Evolutionary conservation across 257 asterid species (phyloP), one percentile per base, ranked within the genome.

Genomic region (Paraleonurus japonicus): DNA sequence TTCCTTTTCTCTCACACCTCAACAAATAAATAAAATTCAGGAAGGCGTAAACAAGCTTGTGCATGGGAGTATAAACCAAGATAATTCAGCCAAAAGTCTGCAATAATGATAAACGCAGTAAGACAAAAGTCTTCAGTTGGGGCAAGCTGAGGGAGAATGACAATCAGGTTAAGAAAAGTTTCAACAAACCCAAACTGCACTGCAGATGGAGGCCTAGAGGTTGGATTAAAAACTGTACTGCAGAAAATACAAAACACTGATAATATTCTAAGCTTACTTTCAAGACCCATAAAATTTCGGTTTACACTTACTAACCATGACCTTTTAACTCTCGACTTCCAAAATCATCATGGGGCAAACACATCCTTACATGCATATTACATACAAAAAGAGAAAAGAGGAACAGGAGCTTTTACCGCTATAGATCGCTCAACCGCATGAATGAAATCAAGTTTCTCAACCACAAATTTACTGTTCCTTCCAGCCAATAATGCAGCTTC

Each of bases 401-500:
- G 26, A 37, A 45, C 59, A 51, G 71, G 32, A 61, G n/a, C 19
- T 67, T 73, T 74, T 85, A 85, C 99, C 86, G 99, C 99, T 66
- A 95, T 89, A 26, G 99, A 95, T 70, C 99, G 88, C 85, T 95
- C 99, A 61, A 95, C 99, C 39, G 99, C 98, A 15, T 88, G 90
- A 76, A 89, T 85, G 80, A 95, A 95, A 81, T 95, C 99, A 79
- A 73, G 59, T 84, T 82, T 92, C 86, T 92, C 99, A 67, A 95
- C 99, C 55, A 85, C 76, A 27, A 71, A 66, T 81, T 95, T 95
- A 79, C 67, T 84, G 67, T 77, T 81, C 82, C 99, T 87, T 80
- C 99, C 99, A 4, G 99, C 99, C 88, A 95, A 83, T 77, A 95
- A 78, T 68, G 99, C 99, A 76, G 99, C 99, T 83, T 95, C 99